Conservation (phyloP, 495 filamentous ascomycete species). For the Rostrohypoxylon terebratum region DNA sequence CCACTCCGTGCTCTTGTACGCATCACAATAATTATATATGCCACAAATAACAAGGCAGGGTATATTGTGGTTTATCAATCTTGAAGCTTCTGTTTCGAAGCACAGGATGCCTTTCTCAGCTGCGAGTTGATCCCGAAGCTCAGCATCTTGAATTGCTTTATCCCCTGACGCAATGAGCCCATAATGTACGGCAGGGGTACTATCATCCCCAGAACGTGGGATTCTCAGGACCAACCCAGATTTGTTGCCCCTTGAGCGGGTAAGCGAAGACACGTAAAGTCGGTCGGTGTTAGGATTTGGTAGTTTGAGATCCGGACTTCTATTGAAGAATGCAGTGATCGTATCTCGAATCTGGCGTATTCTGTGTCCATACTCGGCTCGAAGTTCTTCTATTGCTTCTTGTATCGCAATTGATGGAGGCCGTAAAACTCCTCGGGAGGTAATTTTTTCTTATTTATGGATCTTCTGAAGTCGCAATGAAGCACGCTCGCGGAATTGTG, state of each 20-base stretch:
- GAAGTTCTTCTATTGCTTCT: neutral
- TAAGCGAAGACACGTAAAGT: neutral
- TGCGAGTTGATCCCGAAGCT: conserved; percentile 15
- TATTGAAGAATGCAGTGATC: neutral
- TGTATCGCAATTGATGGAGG: neutral
- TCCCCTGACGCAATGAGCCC: conserved; percentile 57
- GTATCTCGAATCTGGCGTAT: neutral
- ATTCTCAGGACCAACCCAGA: neutral
- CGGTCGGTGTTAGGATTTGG: neutral
- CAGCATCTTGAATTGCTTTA: conserved; percentile 44
- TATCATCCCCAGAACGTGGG: neutral
- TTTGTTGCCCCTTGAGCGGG: neutral
- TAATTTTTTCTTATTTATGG: neutral
- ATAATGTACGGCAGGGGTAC: conserved; percentile 49
- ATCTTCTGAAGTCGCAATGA: conserved; percentile 54
- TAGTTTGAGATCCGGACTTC: neutral
- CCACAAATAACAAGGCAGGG: conserved; percentile 52
- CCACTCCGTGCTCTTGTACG: conserved; percentile 51
- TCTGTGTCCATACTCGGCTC: neutral
- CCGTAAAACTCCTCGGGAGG: neutral
- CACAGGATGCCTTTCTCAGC: conserved; percentile 15
- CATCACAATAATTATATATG: conserved; percentile 57
- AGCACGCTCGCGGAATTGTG: conserved; percentile 47
- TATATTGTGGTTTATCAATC: conserved; percentile 38
- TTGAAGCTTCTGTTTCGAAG: conserved; percentile 45